Evolutionary conservation across 129 eudicot genomes (phyloP).

Genomic region (Calendula officinalis): DNA sequence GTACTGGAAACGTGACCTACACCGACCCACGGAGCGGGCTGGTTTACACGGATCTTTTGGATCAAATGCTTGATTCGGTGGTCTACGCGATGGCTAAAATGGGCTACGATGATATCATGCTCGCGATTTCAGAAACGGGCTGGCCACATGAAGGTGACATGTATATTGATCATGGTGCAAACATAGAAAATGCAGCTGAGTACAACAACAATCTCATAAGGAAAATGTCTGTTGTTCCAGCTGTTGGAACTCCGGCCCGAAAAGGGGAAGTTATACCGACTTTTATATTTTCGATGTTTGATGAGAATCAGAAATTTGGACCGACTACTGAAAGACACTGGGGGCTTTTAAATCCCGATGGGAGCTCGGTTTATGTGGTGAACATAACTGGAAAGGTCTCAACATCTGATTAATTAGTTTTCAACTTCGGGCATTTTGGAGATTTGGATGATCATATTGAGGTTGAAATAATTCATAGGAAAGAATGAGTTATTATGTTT

Average conservation of each 20-base stretch:
- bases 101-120: slow-evolving; percentile 43
- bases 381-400: slow-evolving; percentile 30
- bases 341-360: slow-evolving; percentile 63
- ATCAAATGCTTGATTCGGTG: slow-evolving; percentile 86
- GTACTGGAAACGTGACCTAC: slow-evolving; percentile 26
- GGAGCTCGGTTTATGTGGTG: slow-evolving; percentile 50
- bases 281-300: slow-evolving; percentile 60
- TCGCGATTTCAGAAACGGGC: slow-evolving; percentile 72
- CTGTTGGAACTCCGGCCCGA: slow-evolving; percentile 78
- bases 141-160: slow-evolving; percentile 81
- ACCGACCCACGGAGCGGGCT: slow-evolving; percentile 51
- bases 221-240: slow-evolving; percentile 42
- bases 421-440: neutral
- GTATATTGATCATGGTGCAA: slow-evolving; percentile 61
- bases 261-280: slow-evolving; percentile 61
- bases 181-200: slow-evolving; percentile 66
- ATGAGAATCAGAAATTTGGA: slow-evolving; percentile 68
- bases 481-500: slow-evolving; percentile 19
- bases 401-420: slow-evolving; percentile 18
- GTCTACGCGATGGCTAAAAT: slow-evolving; percentile 58
- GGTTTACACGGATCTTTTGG: slow-evolving; percentile 59
- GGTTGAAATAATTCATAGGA: slow-evolving; percentile 23
- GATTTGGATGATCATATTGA: neutral
- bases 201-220: slow-evolving; percentile 56
- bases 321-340: slow-evolving; percentile 73